These are phyloP conservation scores for Sporothrix phasma DNA, from an alignment of 2,329 filamentous ascomycete genomes.

Conservation along the genomic window DNA sequence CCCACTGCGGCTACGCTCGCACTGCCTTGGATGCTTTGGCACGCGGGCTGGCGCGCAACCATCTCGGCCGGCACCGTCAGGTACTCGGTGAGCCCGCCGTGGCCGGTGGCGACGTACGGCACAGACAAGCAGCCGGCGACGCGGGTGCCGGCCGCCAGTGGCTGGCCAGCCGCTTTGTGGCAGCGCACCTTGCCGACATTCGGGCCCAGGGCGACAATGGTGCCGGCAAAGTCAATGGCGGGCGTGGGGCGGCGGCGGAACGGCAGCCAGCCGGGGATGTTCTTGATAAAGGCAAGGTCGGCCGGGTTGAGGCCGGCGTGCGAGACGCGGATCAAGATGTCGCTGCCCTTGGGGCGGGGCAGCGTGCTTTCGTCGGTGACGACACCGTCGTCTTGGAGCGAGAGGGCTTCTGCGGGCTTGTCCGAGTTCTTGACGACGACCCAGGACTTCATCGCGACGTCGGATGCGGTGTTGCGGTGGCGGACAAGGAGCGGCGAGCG, in stretches of 20 bases:
- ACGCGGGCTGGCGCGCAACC: conserved; percentile 23
- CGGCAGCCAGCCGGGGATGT: conserved; percentile 25
- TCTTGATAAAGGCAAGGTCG: conserved; percentile 26
- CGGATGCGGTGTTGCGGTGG: background rate
- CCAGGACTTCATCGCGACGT: conserved; percentile 24
- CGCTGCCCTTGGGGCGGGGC: conserved; percentile 15
- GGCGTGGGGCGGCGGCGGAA: conserved; percentile 25
- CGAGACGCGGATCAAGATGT: conserved; percentile 26
- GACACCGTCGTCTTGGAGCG: conserved; percentile 14
- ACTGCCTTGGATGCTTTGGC: background rate
- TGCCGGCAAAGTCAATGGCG: conserved; percentile 28
- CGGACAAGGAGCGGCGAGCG: background rate
- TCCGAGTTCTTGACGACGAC: conserved; percentile 22
- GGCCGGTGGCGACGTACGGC: conserved; percentile 22
- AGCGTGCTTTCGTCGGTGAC: conserved; percentile 11
- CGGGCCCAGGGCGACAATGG: conserved; percentile 25
- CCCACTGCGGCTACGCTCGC: conserved; percentile 18
- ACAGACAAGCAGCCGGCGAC: conserved; percentile 27
- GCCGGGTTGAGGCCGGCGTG: conserved; percentile 31
- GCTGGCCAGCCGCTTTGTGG: conserved; percentile 1
- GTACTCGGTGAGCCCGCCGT: conserved; percentile 29
- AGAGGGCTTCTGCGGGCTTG: conserved; percentile 21
- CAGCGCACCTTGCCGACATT: background rate
- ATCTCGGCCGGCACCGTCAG: conserved; percentile 25
- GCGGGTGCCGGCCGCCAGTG: conserved; percentile 21